These are phyloP conservation scores for Taphrina wiesneri DNA, from an alignment of 1,139 yeast species.

Conservation along the genomic window DNA sequence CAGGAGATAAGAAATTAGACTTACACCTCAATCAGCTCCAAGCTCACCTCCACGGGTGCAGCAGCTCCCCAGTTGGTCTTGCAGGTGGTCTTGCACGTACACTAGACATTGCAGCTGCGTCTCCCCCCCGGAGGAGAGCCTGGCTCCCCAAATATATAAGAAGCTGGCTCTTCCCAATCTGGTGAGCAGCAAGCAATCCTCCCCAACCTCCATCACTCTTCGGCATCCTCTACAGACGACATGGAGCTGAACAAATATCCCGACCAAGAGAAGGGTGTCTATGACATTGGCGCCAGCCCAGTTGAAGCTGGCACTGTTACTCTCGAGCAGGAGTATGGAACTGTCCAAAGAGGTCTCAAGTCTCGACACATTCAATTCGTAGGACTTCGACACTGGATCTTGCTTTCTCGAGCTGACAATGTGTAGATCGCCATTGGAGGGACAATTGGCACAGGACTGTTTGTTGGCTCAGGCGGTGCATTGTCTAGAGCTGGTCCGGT, in stretches of 20 bases:
- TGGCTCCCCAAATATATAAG: neutral
- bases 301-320: neutral
- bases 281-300: slow-evolving; percentile 8
- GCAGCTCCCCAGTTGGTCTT: neutral
- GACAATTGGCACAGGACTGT: slow-evolving; percentile 63
- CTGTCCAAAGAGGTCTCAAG: slow-evolving; percentile 55
- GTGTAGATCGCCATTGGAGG: slow-evolving; percentile 65
- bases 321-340: slow-evolving; percentile 7
- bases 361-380: slow-evolving; percentile 49
- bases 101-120: too few relatives aligned
- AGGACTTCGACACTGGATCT: neutral
- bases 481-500: slow-evolving; percentile 66
- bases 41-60: too few relatives aligned
- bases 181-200: neutral
- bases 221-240: neutral
- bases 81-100: too few relatives aligned
- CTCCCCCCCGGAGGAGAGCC: neutral
- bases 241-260: slow-evolving; percentile 12
- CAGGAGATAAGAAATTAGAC: neutral
- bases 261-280: slow-evolving; percentile 7
- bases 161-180: neutral
- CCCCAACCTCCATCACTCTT: neutral
- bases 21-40: neutral
- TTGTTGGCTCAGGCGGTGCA: slow-evolving; percentile 64
- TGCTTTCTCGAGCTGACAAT: neutral